These are phyloP conservation scores for Glaciozyma antarctica DNA, from an alignment of 768 basidiomycete species.

Conservation along the genomic window DNA sequence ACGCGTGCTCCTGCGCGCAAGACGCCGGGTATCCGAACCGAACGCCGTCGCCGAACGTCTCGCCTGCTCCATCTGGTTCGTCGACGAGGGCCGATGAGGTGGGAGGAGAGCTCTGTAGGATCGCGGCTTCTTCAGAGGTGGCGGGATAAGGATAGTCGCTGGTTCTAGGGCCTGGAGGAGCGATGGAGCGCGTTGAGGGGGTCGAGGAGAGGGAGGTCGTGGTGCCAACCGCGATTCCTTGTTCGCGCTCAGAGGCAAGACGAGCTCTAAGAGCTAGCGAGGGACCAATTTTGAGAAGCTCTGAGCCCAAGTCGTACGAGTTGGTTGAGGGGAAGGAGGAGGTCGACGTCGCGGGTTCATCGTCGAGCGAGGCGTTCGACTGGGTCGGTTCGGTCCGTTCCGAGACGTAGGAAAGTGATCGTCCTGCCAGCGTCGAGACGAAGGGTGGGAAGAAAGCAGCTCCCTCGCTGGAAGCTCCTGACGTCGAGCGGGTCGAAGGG, in stretches of 20 bases:
- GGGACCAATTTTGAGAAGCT: not conserved
- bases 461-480: not conserved
- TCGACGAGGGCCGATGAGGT: not conserved
- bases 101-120: not conserved
- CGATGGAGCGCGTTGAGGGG: too few species aligned
- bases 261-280: not conserved
- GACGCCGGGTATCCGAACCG: slow-evolving; percentile 21
- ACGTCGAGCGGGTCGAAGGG: not conserved
- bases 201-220: not conserved
- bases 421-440: not conserved
- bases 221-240: not conserved
- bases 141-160: too few species aligned
- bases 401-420: not conserved
- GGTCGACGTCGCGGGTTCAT: not conserved
- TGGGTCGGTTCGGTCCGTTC: not conserved
- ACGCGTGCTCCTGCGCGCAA: slow-evolving; percentile 22
- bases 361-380: not conserved
- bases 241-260: not conserved
- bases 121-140: not conserved
- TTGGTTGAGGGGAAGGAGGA: not conserved
- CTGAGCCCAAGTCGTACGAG: not conserved
- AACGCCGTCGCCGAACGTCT: slow-evolving; percentile 13
- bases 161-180: too few species aligned
- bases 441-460: not conserved
- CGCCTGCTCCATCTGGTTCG: not conserved